A percentile compares a stretch with the other conserved stretches of the same genome.
Conservation (phyloP, 805 yeast species). For the Ogataea neopini region DNA sequence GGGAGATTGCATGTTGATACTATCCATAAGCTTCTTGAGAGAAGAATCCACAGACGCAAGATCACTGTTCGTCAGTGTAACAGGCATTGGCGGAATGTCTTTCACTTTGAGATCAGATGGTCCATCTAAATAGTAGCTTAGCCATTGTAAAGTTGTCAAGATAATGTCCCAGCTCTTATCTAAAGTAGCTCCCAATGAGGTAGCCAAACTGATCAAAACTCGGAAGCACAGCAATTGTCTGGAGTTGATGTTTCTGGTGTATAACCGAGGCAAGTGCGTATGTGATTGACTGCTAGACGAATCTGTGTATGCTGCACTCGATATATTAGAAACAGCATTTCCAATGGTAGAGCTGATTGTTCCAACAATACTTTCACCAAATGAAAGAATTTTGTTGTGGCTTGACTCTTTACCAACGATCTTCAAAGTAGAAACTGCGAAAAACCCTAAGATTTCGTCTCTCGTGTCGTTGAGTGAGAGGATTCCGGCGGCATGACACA, state of each 20-base stretch:
- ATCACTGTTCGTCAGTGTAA: slow-evolving; percentile 48
- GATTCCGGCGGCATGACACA: slow-evolving; percentile 81
- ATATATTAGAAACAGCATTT: slow-evolving; percentile 35
- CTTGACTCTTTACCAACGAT: slow-evolving; percentile 36
- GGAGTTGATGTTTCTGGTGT: slow-evolving; percentile 53
- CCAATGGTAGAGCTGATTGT: slow-evolving; percentile 47
- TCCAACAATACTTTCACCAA: slow-evolving; percentile 54
- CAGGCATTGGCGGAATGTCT: slow-evolving; percentile 45
- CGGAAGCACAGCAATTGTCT: slow-evolving; percentile 76
- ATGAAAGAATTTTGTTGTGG: slow-evolving; percentile 41
- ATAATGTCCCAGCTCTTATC: slow-evolving; percentile 65
- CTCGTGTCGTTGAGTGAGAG: slow-evolving; percentile 57
- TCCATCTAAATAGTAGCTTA: slow-evolving; percentile 69
- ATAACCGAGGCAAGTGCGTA: slow-evolving; percentile 17
- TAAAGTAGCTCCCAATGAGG: slow-evolving; percentile 78
- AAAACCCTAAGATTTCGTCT: slow-evolving; percentile 54
- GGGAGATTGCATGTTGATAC: slow-evolving; percentile 55
- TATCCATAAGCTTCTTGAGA: slow-evolving; percentile 60
- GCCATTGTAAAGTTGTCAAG: slow-evolving; percentile 73
- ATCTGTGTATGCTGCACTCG: slow-evolving; percentile 14
- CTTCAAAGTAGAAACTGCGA: slow-evolving; percentile 46
- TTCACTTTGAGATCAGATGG: slow-evolving; percentile 44
- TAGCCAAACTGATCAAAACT: slow-evolving; percentile 74
- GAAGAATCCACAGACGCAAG: slow-evolving; percentile 54
- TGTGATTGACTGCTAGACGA: neutral